Percentiles rank a stretch among this genome's conserved stretches.
Evolutionary conservation across 345 rosid genomes (phyloP).

Genomic region (Euphorbia peplus): DNA sequence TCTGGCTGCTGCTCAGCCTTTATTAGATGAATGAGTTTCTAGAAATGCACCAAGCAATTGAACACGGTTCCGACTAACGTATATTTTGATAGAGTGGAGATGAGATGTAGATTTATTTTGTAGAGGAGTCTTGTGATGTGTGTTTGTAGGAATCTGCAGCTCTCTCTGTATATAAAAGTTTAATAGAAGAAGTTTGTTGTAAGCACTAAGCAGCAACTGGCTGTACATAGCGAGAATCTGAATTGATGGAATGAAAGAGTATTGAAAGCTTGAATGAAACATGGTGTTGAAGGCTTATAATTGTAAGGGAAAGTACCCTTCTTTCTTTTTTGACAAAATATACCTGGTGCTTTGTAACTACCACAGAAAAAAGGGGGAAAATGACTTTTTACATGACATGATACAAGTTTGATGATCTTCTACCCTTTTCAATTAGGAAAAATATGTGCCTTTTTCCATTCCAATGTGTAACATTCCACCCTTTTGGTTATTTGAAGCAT

Average conservation of each 20-base stretch:
- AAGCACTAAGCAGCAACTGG: constrained; percentile 1
- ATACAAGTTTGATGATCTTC: too few species aligned
- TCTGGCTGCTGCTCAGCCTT: constrained; percentile 43
- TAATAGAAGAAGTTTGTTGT: neutral
- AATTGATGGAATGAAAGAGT: neutral
- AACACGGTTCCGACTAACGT: neutral
- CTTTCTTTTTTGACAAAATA: too few species aligned
- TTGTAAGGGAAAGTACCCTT: neutral
- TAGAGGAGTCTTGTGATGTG: neutral
- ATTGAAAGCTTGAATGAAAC: too few species aligned
- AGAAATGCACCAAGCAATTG: neutral
- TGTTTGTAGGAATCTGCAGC: neutral
- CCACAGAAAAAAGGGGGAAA: too few species aligned
- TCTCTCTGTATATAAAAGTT: neutral
- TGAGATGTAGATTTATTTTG: neutral
- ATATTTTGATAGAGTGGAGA: neutral
- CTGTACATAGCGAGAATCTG: neutral
- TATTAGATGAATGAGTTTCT: constrained; percentile 27
- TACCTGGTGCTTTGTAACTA: too few species aligned
- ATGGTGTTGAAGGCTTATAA: neutral
- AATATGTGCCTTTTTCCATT: too few species aligned
- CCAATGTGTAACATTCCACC: too few species aligned
- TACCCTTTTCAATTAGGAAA: too few species aligned
- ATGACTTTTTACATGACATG: too few species aligned
- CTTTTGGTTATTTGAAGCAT: too few species aligned